These are phyloP conservation scores for Helenozyma baotianmanensis DNA, from an alignment of 805 yeast genomes.

Conservation along the genomic window DNA sequence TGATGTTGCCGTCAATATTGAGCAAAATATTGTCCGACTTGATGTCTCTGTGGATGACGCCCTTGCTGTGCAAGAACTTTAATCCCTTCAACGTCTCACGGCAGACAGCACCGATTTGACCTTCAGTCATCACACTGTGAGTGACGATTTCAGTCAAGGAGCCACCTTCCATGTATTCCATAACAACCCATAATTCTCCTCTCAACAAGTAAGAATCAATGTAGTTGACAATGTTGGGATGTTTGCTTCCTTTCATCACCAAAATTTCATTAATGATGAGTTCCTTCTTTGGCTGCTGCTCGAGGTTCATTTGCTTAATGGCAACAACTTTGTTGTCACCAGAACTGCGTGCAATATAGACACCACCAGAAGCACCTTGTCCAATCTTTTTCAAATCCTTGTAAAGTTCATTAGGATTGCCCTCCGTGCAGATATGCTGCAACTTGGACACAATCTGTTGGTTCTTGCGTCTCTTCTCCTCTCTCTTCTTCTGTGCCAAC, in stretches of 20 bases:
- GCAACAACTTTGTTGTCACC: conserved; percentile 53
- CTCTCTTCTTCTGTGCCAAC: conserved; percentile 64
- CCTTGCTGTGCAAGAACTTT: conserved; percentile 82
- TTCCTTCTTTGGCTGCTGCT: conserved; percentile 93
- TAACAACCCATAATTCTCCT: conserved; percentile 90
- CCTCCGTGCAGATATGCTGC: conserved; percentile 71
- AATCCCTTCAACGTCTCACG: conserved; percentile 86
- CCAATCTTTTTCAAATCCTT: conserved; percentile 78
- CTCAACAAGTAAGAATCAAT: conserved; percentile 41
- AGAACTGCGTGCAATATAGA: conserved; percentile 74
- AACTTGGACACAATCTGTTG: conserved; percentile 68
- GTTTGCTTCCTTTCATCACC: conserved; percentile 19
- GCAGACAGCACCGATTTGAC: conserved; percentile 92
- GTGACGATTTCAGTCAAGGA: conserved; percentile 93
- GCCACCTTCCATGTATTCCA: conserved; percentile 99
- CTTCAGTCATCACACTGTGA: conserved; percentile 83
- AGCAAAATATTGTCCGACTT: conserved; percentile 90
- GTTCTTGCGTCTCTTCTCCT: conserved; percentile 69
- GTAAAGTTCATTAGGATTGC: conserved; percentile 75
- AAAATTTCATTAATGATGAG: conserved; percentile 53
- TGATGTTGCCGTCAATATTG: conserved; percentile 80
- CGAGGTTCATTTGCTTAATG: conserved; percentile 92
- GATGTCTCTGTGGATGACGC: conserved; percentile 93
- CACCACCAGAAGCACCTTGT: conserved; percentile 98
- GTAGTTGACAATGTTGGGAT: conserved; percentile 17